Percentiles rank a stretch among this genome's conserved stretches.
Evolutionary conservation across 345 rosid species (phyloP).

Genomic region (Reutealis trisperma): DNA sequence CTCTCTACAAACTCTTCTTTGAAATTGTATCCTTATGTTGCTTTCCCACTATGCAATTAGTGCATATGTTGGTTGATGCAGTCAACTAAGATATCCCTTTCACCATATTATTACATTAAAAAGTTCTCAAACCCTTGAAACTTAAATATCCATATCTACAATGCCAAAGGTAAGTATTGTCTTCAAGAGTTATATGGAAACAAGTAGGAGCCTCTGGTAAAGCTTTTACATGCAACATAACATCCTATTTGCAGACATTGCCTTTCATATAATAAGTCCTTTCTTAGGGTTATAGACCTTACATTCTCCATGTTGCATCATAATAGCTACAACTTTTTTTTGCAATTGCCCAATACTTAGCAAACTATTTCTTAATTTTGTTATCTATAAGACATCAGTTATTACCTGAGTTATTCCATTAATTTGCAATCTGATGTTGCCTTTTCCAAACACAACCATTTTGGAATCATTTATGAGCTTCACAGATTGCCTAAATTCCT

Average conservation of each 20-base stretch:
- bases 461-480: not conserved
- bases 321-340: constrained; percentile 3
- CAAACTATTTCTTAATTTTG: not conserved
- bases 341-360: not conserved
- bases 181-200: not conserved
- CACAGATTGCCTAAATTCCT: not conserved
- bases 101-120: too few species aligned
- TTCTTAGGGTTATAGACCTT: not conserved
- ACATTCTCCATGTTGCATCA: constrained; percentile 6
- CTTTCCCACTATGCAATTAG: too few species aligned
- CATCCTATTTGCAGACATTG: too few species aligned
- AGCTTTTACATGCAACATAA: not conserved
- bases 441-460: constrained; percentile 1
- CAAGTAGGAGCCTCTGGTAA: not conserved
- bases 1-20: too few species aligned
- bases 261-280: not conserved
- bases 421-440: too few species aligned
- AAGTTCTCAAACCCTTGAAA: not conserved
- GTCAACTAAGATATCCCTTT: too few species aligned
- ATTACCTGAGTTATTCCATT: not conserved
- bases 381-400: not conserved
- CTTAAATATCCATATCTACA: not conserved
- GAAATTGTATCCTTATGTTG: too few species aligned
- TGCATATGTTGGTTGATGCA: too few species aligned
- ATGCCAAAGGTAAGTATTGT: constrained; percentile 2